Conservation (phyloP, 1,139 yeast species). For the Taphrina confusa region DNA sequence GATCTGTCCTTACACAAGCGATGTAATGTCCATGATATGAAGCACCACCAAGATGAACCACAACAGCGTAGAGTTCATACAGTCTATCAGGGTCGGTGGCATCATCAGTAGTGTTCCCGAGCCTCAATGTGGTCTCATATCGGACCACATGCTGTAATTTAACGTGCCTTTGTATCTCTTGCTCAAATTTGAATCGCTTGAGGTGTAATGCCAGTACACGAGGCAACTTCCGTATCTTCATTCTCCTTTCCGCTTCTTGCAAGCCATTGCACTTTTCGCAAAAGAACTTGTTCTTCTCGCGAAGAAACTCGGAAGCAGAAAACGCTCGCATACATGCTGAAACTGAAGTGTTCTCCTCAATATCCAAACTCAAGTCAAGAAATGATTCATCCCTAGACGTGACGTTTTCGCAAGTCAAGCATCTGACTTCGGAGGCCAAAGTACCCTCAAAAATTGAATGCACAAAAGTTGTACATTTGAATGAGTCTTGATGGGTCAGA, state of each 20-base stretch:
- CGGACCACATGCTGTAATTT: slow-evolving; percentile 82
- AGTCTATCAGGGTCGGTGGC: slow-evolving; percentile 54
- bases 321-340: slow-evolving; percentile 76
- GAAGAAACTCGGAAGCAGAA: slow-evolving; percentile 79
- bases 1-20: slow-evolving; percentile 74
- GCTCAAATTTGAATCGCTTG: slow-evolving; percentile 89
- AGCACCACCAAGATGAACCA: slow-evolving; percentile 95
- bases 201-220: slow-evolving; percentile 77
- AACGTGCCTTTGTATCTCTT: slow-evolving; percentile 74
- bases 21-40: slow-evolving; percentile 98
- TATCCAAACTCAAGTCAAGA: slow-evolving; percentile 80
- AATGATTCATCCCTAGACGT: slow-evolving; percentile 84
- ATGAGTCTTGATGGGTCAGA: slow-evolving; percentile 37
- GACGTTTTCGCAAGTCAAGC: slow-evolving; percentile 85
- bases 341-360: slow-evolving; percentile 73
- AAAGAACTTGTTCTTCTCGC: slow-evolving; percentile 85
- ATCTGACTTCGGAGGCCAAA: slow-evolving; percentile 82
- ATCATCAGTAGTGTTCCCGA: slow-evolving; percentile 73
- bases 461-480: slow-evolving; percentile 45
- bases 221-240: slow-evolving; percentile 77
- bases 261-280: slow-evolving; percentile 88
- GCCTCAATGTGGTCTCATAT: slow-evolving; percentile 71
- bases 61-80: slow-evolving; percentile 81
- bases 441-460: slow-evolving; percentile 80
- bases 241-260: slow-evolving; percentile 94